Base-by-base conservation (phyloP, 2,329 filamentous ascomycete genomes). In the Aspergillus fijiensis region DNA sequence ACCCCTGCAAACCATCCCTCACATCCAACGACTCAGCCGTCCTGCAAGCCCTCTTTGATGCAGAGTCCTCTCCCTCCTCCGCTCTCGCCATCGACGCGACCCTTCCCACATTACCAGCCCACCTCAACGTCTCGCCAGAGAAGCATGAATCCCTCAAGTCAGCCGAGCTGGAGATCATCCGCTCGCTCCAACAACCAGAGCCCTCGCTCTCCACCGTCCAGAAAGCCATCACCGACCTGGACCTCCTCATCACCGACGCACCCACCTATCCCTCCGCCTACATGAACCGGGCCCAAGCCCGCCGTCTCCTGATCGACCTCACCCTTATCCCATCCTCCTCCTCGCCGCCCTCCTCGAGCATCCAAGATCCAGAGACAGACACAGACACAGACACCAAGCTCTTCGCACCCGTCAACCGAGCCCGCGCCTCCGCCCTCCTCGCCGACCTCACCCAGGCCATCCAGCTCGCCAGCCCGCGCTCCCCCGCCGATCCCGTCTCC, bases 231-330 rank as follows among this genome's bases (percentile, higher is more conserved):
- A 56, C 67, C 4, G 70, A 75, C 11, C 69, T 86, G 9, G 73
- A 78, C 35, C 63, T 64, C 2, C 72, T 85, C 5, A 76, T 85
- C 53, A 54, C 62, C 0, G 58, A 74, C 11, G 62, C 80, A 16
- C 80, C 82, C 4, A 69, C 71, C 7, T 87, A 86, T 61, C 81
- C 84, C 1, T 81, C 82, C 6, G 82, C 82, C 11, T 82, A 82
- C 58, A 77, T 81, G 52, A 86, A 87, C 63, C 79, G 83, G 49
- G 85, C 85, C 2, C 84, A 86, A 72, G 72, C 77, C 65, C 60
- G 73, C 2, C 74, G 80, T 5, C 65, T 80, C 47, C 68, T 77
- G 1, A 68, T 77, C 14, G 68, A 75, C 45, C 35, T 58, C 33
- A 55, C 48, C 45, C 35, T 19, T 16, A 29, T 31, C 45, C 5